Evolutionary conservation across 805 yeast genomes (phyloP), one percentile per base, ranked within the genome.

Genomic region (Saccharomycopsis babjevae): DNA sequence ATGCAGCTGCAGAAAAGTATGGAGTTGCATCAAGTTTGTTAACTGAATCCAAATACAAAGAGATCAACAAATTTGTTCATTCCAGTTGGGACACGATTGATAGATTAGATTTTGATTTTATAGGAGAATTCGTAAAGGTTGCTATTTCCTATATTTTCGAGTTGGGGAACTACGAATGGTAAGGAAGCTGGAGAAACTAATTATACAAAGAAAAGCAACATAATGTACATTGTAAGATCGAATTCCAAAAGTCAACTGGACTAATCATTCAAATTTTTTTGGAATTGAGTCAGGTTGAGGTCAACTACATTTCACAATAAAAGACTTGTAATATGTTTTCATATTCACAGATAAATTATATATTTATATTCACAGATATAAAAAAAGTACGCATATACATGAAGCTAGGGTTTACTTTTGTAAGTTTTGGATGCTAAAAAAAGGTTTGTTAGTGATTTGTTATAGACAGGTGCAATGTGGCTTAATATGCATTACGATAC

Each of bases 1-100:
- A 91, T 72, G 86, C 94, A 5, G 84, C 96, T 56, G 97, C 97
- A 0, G 72, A 83, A 58, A 84, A 86, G 69, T 82, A 81, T 67
- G 97, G 97, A 0, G 90, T 78, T 72, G 97, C 97, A 4, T 80
- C 90, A 10, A 82, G 90, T 38, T 88, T 90, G 72, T 87, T 89
- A 55, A 82, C 87, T 65, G 99, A 94, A 72, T 79, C 89, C 54
- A 86, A 80, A 61, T 79, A 89, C 71, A 79, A 81, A 60, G 77
- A 77, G 64, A 77, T 84, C 3, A 84, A 83, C 72, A 86, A 85
- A 55, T 85, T 77, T 69, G 86, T 91, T 65, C 99, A 93, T 73
- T 80, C 88, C 50, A 79, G 83, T 0, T 71, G 80, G 71, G 99
- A 93, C 69, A 90, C 96, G 1, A 69, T 93, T 60, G 97, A 91